Evolutionary conservation across 805 yeast genomes (phyloP).

Genomic region (Yarrowia bubula): DNA sequence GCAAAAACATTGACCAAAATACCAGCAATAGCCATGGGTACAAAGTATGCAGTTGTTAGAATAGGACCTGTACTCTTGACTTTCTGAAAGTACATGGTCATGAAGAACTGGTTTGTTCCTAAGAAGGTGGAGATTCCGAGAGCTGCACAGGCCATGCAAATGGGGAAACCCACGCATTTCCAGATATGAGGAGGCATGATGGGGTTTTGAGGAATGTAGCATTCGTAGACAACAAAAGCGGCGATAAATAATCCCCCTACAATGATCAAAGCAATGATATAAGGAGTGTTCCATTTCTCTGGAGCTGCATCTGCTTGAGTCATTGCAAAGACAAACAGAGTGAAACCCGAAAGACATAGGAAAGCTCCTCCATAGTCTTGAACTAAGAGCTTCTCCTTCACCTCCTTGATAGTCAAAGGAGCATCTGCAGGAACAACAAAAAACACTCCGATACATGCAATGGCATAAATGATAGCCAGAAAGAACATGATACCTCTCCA

Average conservation of each 20-base stretch:
- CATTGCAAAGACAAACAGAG: slow-evolving; percentile 46
- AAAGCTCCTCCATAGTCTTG: slow-evolving; percentile 49
- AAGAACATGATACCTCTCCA: slow-evolving; percentile 49
- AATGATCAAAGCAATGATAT: slow-evolving; percentile 47
- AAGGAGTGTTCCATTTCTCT: slow-evolving; percentile 48
- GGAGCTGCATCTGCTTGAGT: slow-evolving; percentile 46
- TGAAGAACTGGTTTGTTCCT: slow-evolving; percentile 45
- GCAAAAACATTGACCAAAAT: slow-evolving; percentile 47
- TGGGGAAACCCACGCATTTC: slow-evolving; percentile 42
- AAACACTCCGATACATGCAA: slow-evolving; percentile 35
- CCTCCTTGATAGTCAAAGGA: slow-evolving; percentile 32
- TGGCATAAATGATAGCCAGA: slow-evolving; percentile 42
- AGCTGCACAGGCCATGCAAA: slow-evolving; percentile 43
- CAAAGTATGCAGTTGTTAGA: slow-evolving; percentile 46
- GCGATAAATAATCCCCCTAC: slow-evolving; percentile 43
- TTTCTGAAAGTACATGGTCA: slow-evolving; percentile 46
- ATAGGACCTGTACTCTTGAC: slow-evolving; percentile 43
- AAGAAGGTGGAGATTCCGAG: slow-evolving; percentile 47
- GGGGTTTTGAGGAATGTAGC: slow-evolving; percentile 44
- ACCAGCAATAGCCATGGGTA: slow-evolving; percentile 48
- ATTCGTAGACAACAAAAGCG: slow-evolving; percentile 43
- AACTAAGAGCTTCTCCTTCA: slow-evolving; percentile 34
- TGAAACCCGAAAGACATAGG: slow-evolving; percentile 44
- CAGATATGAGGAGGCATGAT: slow-evolving; percentile 50
- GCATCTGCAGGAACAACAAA: slow-evolving; percentile 43